A percentile compares a stretch with the other conserved stretches of the same genome.
Evolutionary conservation across 1,284 basidiomycete genomes (phyloP).

Genomic region (Ceratobasidium sp.): DNA sequence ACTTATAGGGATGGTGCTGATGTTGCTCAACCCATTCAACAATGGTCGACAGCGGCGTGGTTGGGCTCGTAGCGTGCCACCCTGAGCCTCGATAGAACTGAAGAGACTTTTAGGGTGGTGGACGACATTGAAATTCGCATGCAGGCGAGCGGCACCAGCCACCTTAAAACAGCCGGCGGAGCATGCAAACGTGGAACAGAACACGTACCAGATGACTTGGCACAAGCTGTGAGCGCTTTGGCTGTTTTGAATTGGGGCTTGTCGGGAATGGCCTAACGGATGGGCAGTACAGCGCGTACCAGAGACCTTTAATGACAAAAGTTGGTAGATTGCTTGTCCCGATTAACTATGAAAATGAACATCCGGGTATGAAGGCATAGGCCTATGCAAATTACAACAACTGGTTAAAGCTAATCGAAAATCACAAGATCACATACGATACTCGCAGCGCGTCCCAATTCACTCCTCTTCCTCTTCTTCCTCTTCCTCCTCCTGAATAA

Average conservation of each 20-base stretch:
- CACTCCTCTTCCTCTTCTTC: constrained; percentile 68
- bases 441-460: constrained; percentile 51
- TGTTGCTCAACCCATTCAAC: not conserved
- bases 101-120: not conserved
- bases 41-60: not conserved
- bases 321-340: constrained; percentile 13
- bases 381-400: constrained; percentile 37
- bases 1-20: not conserved
- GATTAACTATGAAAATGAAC: constrained; percentile 13
- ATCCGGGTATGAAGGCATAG: constrained; percentile 43
- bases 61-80: not conserved
- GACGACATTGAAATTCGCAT: not conserved
- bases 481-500: constrained; percentile 82
- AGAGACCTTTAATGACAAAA: not conserved
- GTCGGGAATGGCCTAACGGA: too few relatives aligned
- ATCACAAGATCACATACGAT: constrained; percentile 20
- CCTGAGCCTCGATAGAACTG: not conserved
- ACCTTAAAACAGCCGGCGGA: not conserved
- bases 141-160: not conserved
- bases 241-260: not conserved
- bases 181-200: not conserved
- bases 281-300: not conserved
- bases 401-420: constrained; percentile 25
- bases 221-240: not conserved
- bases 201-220: not conserved